phyloP scores from a whole-genome alignment of 2,329 filamentous ascomycete species.

The Dactylellina parvicollis region DNA sequence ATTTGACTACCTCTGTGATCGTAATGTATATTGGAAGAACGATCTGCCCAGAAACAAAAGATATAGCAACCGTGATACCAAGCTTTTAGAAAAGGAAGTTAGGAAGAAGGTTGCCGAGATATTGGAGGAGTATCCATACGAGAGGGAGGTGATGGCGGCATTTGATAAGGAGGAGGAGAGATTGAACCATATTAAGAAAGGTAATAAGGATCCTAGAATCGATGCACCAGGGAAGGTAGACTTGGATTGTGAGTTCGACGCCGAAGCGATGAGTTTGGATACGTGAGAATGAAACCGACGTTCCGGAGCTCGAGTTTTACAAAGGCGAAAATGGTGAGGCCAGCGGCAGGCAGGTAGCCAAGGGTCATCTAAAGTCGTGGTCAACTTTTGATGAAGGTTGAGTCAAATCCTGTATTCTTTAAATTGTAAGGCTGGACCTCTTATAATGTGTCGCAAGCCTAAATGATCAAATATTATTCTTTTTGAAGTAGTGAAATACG shows the following conservation, averaged over 20 bases:
- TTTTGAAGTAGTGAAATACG: no score
- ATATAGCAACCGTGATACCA: constrained; percentile 43
- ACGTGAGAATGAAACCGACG: no score
- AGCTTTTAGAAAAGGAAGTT: constrained; percentile 42
- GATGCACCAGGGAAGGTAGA: background rate
- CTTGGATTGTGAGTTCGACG: background rate
- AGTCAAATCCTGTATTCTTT: background rate
- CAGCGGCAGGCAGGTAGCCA: no score
- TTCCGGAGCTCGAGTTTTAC: no score
- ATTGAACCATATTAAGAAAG: background rate
- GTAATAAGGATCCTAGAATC: background rate
- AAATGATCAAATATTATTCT: no score
- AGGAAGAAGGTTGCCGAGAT: constrained; percentile 28
- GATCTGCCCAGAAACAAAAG: constrained; percentile 39
- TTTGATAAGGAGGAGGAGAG: constrained; percentile 29
- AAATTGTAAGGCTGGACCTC: no score
- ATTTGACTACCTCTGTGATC: constrained; percentile 39
- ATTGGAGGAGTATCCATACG: constrained; percentile 20
- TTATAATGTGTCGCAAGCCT: no score
- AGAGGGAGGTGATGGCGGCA: constrained; percentile 25
- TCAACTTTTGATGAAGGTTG: no score
- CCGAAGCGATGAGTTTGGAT: constrained; percentile 5
- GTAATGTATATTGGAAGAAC: constrained; percentile 35
- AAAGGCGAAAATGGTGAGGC: no score
- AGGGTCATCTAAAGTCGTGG: no score